Conservation (phyloP, 202 grass and related monocot species). For the Brachypodium distachyon region DNA sequence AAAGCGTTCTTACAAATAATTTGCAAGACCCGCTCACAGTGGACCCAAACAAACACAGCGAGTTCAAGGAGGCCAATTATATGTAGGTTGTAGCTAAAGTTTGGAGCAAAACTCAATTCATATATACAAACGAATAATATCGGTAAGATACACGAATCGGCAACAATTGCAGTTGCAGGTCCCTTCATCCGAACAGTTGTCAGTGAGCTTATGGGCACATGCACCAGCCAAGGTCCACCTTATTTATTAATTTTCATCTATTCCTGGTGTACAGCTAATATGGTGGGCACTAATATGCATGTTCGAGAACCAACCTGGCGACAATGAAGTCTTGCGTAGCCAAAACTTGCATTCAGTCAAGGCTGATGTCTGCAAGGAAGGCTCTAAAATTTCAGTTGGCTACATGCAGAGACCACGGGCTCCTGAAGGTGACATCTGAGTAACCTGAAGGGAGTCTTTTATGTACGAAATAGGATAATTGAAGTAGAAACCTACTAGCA, state of each 20-base stretch:
- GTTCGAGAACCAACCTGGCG: conserved; percentile 6
- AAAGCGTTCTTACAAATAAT: not conserved
- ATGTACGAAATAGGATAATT: not conserved
- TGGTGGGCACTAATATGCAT: not conserved
- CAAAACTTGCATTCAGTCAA: not conserved
- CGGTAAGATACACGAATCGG: not conserved
- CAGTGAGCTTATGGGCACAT: not conserved
- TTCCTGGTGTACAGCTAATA: not conserved
- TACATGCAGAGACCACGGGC: not conserved
- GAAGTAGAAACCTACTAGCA: not conserved
- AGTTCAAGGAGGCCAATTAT: not conserved
- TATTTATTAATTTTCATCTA: not conserved
- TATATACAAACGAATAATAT: not conserved
- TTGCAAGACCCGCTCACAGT: not conserved
- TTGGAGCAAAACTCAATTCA: too few relatives aligned
- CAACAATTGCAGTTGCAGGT: too few relatives aligned
- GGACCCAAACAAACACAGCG: not conserved
- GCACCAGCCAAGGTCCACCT: not conserved
- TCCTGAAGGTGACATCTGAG: not conserved
- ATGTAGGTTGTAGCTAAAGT: too few relatives aligned
- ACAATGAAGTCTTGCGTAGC: not conserved
- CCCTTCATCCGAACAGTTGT: not conserved
- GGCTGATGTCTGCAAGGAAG: not conserved
- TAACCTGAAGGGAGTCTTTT: not conserved
- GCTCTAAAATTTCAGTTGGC: not conserved